A percentile compares a stretch with the other conserved stretches of the same genome.
Conservation (phyloP, 768 basidiomycete species). For the Tulasnella sp. region DNA sequence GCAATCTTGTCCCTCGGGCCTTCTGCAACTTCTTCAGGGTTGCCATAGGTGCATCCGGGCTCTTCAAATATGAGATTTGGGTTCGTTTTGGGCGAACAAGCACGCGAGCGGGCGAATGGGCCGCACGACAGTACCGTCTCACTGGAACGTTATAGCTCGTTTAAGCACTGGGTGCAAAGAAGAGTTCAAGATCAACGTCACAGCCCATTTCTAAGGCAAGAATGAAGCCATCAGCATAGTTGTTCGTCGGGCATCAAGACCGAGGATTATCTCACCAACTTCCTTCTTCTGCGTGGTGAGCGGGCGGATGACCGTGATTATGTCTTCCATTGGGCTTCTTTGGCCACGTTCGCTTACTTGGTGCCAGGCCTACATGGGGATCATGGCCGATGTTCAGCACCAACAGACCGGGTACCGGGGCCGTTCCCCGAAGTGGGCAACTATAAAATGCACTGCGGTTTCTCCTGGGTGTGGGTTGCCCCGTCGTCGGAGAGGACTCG, state of each 20-base stretch:
- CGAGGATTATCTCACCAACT: constrained; percentile 1
- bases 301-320: not conserved
- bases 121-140: constrained; percentile 11
- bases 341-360: not conserved
- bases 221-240: not conserved
- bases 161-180: too few relatives aligned
- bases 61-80: not conserved
- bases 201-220: constrained; percentile 3
- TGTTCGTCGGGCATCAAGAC: not conserved
- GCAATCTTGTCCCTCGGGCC: not conserved
- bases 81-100: not conserved
- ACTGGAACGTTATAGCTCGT: not conserved
- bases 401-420: not conserved
- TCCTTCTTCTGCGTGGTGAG: constrained; percentile 5
- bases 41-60: constrained; percentile 10
- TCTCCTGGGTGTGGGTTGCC: not conserved
- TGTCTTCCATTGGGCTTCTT: not conserved
- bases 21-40: constrained; percentile 14
- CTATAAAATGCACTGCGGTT: not conserved
- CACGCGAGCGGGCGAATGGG: not conserved
- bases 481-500: too few relatives aligned
- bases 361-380: constrained; percentile 16
- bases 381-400: not conserved
- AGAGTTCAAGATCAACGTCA: not conserved
- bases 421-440: not conserved